A percentile compares a stretch with the other conserved stretches of the same genome.
Evolutionary conservation across 179 eudicot species (phyloP).

Genomic region (Silene vulgaris): DNA sequence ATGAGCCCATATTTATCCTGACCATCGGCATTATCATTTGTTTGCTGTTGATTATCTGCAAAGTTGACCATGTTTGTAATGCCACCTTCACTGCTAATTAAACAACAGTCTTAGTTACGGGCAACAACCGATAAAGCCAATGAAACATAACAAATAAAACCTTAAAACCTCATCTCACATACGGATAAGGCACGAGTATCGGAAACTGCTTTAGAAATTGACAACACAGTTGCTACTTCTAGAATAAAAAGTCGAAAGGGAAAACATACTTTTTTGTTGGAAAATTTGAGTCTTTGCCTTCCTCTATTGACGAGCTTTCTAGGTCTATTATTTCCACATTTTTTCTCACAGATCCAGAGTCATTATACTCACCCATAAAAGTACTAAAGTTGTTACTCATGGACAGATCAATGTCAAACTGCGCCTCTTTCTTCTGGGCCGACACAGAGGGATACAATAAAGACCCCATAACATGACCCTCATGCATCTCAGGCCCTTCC

Average conservation of each 20-base stretch:
- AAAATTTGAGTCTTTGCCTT: slow-evolving; percentile 37
- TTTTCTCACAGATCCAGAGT: slow-evolving; percentile 44
- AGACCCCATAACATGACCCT: slow-evolving; percentile 40
- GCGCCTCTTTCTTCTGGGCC: slow-evolving; percentile 32
- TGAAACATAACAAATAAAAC: slow-evolving; percentile 2
- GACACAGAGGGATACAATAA: slow-evolving; percentile 44
- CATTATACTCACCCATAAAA: slow-evolving; percentile 34
- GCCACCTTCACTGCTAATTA: slow-evolving; percentile 48
- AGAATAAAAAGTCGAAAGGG: background rate
- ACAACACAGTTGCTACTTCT: background rate
- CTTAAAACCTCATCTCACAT: background rate
- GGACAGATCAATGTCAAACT: slow-evolving; percentile 63
- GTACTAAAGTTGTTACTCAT: slow-evolving; percentile 45
- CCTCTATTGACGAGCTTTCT: slow-evolving; percentile 55
- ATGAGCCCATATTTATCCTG: slow-evolving; percentile 96
- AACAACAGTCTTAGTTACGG: slow-evolving; percentile 18
- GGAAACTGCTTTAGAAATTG: too few species aligned
- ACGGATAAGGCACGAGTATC: background rate
- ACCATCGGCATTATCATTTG: slow-evolving; percentile 51
- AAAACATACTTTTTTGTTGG: slow-evolving; percentile 50
- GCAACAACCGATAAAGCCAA: background rate
- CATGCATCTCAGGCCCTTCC: slow-evolving; percentile 58
- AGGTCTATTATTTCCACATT: slow-evolving; percentile 83
- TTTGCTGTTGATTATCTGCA: slow-evolving; percentile 45
- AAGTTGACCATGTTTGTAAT: slow-evolving; percentile 50